These are phyloP conservation scores for Chenopodium quinoa DNA, from an alignment of 148 eudicot species.

Conservation along the genomic window DNA sequence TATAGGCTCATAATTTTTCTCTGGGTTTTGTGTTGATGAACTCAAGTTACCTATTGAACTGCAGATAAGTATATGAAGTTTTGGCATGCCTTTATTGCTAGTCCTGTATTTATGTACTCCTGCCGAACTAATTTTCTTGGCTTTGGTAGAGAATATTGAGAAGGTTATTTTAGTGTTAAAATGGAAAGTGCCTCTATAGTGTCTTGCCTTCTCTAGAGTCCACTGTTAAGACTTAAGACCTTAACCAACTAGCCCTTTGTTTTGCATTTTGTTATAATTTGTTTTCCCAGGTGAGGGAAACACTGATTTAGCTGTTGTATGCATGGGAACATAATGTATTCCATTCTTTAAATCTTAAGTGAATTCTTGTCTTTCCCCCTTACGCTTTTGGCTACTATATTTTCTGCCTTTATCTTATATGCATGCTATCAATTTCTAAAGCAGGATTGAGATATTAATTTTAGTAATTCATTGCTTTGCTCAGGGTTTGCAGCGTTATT, in stretches of 20 bases:
- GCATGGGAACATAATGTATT: neutral
- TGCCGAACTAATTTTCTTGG: neutral
- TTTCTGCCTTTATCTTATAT: neutral
- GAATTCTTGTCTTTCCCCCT: neutral
- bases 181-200: neutral
- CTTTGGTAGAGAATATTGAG: neutral
- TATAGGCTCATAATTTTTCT: neutral
- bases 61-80: neutral
- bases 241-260: neutral
- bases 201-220: too few species aligned
- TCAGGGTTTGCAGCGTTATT: slow-evolving; percentile 93
- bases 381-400: neutral
- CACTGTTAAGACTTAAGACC: neutral
- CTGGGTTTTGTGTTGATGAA: neutral
- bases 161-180: neutral
- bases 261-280: neutral
- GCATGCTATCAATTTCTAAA: neutral
- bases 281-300: neutral
- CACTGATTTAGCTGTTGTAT: neutral
- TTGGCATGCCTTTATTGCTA: neutral
- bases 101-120: neutral
- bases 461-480: slow-evolving; percentile 19
- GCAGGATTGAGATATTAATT: neutral
- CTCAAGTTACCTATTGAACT: neutral
- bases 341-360: neutral